These are phyloP conservation scores for Tranzscheliella williamsii DNA, from an alignment of 1,284 basidiomycete genomes.

Conservation along the genomic window DNA sequence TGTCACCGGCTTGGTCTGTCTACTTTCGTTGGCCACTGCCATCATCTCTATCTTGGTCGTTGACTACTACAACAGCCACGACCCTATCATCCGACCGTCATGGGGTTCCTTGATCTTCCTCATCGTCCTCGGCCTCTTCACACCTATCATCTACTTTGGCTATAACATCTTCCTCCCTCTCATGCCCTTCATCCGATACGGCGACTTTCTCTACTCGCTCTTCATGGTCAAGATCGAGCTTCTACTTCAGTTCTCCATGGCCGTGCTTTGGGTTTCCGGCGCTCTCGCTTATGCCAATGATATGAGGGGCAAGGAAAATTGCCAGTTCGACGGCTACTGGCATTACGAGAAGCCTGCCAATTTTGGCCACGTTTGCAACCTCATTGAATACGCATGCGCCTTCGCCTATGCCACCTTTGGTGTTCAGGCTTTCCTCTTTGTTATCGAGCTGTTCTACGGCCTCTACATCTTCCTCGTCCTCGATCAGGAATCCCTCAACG, in stretches of 20 bases:
- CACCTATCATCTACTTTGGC: slow-evolving; percentile 59
- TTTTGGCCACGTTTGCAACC: slow-evolving; percentile 60
- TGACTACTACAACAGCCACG: slow-evolving; percentile 60
- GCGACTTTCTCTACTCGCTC: slow-evolving; percentile 56
- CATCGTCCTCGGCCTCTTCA: slow-evolving; percentile 60
- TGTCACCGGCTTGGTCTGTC: slow-evolving; percentile 53
- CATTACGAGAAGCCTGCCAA: slow-evolving; percentile 61
- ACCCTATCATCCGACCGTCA: slow-evolving; percentile 60
- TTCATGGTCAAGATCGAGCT: slow-evolving; percentile 61
- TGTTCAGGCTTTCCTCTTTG: slow-evolving; percentile 52
- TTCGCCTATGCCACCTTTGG: slow-evolving; percentile 62
- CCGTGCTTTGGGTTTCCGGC: slow-evolving; percentile 61
- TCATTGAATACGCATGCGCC: slow-evolving; percentile 59
- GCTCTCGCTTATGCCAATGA: slow-evolving; percentile 60
- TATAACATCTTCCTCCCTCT: slow-evolving; percentile 60
- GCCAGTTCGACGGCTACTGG: slow-evolving; percentile 61
- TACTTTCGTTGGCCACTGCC: slow-evolving; percentile 48
- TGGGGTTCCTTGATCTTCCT: slow-evolving; percentile 62
- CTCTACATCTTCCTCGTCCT: slow-evolving; percentile 61
- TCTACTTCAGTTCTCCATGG: slow-evolving; percentile 57
- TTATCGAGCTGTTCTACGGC: slow-evolving; percentile 46
- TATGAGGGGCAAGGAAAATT: slow-evolving; percentile 60
- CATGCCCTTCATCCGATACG: slow-evolving; percentile 57
- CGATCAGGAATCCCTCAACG: slow-evolving; percentile 65
- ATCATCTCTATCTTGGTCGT: slow-evolving; percentile 57